These are phyloP conservation scores for Phytomonas sp. DNA, from an alignment of 208 protist species.

Conservation along the genomic window DNA sequence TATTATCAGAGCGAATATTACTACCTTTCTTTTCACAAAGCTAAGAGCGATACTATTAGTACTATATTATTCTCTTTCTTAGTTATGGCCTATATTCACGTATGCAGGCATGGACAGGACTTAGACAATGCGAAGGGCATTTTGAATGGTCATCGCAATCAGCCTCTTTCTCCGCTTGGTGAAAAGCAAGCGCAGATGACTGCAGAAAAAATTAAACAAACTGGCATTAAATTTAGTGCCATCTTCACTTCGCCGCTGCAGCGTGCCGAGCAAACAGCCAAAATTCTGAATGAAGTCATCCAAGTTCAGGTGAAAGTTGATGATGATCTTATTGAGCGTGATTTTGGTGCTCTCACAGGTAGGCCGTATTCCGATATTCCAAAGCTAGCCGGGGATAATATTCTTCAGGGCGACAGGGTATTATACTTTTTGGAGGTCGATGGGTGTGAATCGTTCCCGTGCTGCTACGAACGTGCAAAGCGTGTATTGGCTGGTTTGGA, in stretches of 20 bases:
- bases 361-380: constrained; percentile 64
- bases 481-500: constrained; percentile 55
- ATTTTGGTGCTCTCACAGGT: constrained; percentile 81
- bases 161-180: constrained; percentile 66
- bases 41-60: background rate
- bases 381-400: constrained; percentile 50
- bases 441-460: constrained; percentile 70
- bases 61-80: background rate
- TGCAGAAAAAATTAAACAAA: constrained; percentile 37
- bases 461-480: constrained; percentile 55
- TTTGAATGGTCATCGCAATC: constrained; percentile 81
- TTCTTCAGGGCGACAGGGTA: constrained; percentile 73
- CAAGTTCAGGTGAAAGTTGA: constrained; percentile 32
- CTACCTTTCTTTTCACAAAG: background rate
- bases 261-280: constrained; percentile 59
- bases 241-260: constrained; percentile 77
- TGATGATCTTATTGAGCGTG: constrained; percentile 72
- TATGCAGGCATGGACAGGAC: constrained; percentile 88
- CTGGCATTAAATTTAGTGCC: constrained; percentile 33
- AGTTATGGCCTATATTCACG: constrained; percentile 42
- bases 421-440: constrained; percentile 77
- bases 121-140: constrained; percentile 72
- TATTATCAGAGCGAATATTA: background rate
- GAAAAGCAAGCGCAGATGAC: constrained; percentile 47
- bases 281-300: constrained; percentile 34